Conservation (phyloP, 1,284 basidiomycete genomes). For the Tylopilus sp. region DNA sequence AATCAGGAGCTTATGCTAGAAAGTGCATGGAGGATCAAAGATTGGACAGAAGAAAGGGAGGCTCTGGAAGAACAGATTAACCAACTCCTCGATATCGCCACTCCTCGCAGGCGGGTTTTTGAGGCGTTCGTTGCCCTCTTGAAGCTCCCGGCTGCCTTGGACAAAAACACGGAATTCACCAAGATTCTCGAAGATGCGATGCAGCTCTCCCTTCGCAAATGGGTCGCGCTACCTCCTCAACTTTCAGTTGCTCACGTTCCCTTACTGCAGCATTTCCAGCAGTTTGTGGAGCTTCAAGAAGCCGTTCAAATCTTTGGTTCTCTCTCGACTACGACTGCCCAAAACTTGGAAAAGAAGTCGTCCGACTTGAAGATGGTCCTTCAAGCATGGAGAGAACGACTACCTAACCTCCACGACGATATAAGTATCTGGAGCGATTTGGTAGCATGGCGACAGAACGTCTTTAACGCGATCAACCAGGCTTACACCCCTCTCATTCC, state of each 20-base stretch:
- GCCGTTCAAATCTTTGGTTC: conserved; percentile 93
- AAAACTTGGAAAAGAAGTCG: conserved; percentile 92
- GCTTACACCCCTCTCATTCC: conserved; percentile 89
- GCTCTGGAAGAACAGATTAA: conserved; percentile 82
- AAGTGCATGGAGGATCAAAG: conserved; percentile 91
- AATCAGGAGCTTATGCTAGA: conserved; percentile 93
- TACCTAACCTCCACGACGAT: conserved; percentile 96
- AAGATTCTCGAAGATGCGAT: conserved; percentile 93
- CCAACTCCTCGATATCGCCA: conserved; percentile 78
- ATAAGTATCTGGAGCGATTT: conserved; percentile 99
- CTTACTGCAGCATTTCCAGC: conserved; percentile 95
- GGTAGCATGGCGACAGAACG: conserved; percentile 95
- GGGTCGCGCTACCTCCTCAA: conserved; percentile 83
- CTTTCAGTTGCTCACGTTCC: conserved; percentile 93
- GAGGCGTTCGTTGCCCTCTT: conserved; percentile 90
- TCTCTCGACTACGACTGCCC: conserved; percentile 79
- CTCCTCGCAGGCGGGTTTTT: conserved; percentile 91
- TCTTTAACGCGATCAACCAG: conserved; percentile 93
- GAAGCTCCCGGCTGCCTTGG: conserved; percentile 58
- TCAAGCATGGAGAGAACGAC: conserved; percentile 93
- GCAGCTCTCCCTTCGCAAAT: conserved; percentile 94
- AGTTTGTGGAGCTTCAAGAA: conserved; percentile 97
- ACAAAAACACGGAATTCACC: conserved; percentile 78
- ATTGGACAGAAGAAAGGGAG: conserved; percentile 84
- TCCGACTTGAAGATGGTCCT: conserved; percentile 94